Base-by-base conservation (phyloP, 148 eudicot genomes). In the Cornus controversa region DNA sequence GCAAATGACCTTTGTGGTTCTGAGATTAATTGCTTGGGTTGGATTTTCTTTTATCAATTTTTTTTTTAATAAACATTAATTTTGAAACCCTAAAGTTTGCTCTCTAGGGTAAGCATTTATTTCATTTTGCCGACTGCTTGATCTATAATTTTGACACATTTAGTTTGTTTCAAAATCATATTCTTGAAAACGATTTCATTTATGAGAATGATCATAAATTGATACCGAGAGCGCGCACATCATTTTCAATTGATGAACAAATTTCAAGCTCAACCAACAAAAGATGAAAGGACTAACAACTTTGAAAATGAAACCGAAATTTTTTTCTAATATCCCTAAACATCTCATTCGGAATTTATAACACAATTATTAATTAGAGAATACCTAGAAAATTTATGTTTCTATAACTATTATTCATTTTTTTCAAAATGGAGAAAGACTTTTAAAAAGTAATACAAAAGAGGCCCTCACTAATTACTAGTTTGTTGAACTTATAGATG, bases 111-210 rank as follows among this genome's bases (percentile, higher is more conserved):
- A 50, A 50, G 57, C 13, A 50, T 50, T 11, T 11, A 50, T 11
- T 11, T 50, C 18, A 11, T 10, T 28, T 66, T 66, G 18, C 69
- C 25, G 37, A 40, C 45, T 40, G 10, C 10, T 40, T 40, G 45
- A 40, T 16, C 67, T 14, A 66, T 18, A 16, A 10, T 66, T 66
- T 66, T 66, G 69, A 66, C 69, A 18, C 28, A 26, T 29, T 29
- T 27, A 1, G n/a, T 16, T 29, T 29, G 36, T 66, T 27, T 66
- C 69, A 66, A 11, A 66, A 50, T 50, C 57, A 66, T 14, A 66
- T 66, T 66, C 36, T 26, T 66, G 69, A 66, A 66, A 66, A 66
- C 28, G 36, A 66, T 66, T 28, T 14, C 28, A 66, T 66, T 66
- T 26, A 28, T 66, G 37, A 16, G 69, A 28, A 27, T 66, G 36